Evolutionary conservation across 305 asterid species (phyloP), one percentile per base, ranked within the genome.

Genomic region (Solanum aculeatissimum): DNA sequence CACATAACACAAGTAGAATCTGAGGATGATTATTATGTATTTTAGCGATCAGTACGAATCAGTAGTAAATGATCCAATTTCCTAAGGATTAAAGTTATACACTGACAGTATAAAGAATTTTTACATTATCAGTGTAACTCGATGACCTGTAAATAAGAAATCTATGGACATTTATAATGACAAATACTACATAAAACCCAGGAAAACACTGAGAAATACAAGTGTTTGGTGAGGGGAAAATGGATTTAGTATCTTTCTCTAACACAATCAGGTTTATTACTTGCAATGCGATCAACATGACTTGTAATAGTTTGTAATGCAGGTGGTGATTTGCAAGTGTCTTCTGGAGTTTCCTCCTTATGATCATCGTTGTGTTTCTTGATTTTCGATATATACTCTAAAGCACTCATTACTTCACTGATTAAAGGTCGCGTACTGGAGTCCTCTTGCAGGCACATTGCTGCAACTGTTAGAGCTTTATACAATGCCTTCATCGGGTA

Each of bases 361-460:
- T 19, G 53, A 19, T 38, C 78, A 38, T 51, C 65, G 7, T 77
- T 29, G 1, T 77, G 47, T 5, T 49, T 77, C 63, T 51, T 49
- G 63, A 77, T 77, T 9, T 32, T 51, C 58, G 13, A 71, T 23
- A 89, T 84, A 63, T 42, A 89, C 58, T 88, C 87, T 42, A 91
- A 58, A 21, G 88, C 90, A 21, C 87, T 78, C 6, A 91, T 90
- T 14, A 89, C 91, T 68, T 91, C 91, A 5, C 87, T 88, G 25
- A 91, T 91, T 82, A 85, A 75, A 25, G 93, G 93, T 19, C 91
- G 86, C 16, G 79, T 85, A 43, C 84, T 35, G 2, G 93, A 83
- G 80, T 91, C 90, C 78, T 89, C 91, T 80, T 91, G 92, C 9
- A 88, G 86, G 27, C 93, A 91, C 92, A 91, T 89, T 84, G 93